Evolutionary conservation across 345 rosid genomes (phyloP).

Genomic region (Arabis alpina): DNA sequence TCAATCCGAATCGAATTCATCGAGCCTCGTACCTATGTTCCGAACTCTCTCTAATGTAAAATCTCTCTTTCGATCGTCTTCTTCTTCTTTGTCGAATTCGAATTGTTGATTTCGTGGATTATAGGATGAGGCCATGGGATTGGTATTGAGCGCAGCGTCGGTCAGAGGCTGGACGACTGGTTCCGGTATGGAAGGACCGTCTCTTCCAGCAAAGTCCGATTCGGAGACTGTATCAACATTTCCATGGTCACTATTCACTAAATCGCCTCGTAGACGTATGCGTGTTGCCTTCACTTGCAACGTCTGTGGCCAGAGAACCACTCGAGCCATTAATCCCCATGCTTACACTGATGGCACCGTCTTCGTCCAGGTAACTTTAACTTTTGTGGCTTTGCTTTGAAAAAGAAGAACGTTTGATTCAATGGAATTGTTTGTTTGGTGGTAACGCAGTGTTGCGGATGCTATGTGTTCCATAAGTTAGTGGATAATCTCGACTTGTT

Average conservation of each 20-base stretch:
- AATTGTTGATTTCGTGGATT: slow-evolving; percentile 7
- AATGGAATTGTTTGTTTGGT: not conserved
- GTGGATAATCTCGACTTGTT: slow-evolving; percentile 95
- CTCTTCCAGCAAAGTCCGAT: slow-evolving; percentile 62
- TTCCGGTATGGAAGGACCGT: slow-evolving; percentile 94
- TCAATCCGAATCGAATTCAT: slow-evolving; percentile 55
- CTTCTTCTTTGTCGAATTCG: not conserved
- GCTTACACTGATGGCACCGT: slow-evolving; percentile 96
- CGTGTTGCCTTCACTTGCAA: slow-evolving; percentile 96
- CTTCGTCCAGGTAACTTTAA: slow-evolving; percentile 71
- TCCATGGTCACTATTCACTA: slow-evolving; percentile 93
- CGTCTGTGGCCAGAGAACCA: slow-evolving; percentile 88
- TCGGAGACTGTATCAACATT: slow-evolving; percentile 70
- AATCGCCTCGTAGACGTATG: slow-evolving; percentile 90
- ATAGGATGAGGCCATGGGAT: slow-evolving; percentile 88
- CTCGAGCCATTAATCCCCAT: slow-evolving; percentile 87
- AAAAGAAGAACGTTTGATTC: too few relatives aligned
- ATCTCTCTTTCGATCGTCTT: not conserved
- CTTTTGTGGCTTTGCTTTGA: not conserved
- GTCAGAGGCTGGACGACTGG: slow-evolving; percentile 93
- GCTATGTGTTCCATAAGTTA: slow-evolving; percentile 89
- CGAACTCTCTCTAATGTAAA: slow-evolving; percentile 62
- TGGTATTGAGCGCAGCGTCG: slow-evolving; percentile 81
- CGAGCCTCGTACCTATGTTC: slow-evolving; percentile 69
- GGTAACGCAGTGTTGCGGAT: slow-evolving; percentile 78